These are phyloP conservation scores for Neonectria ditissima DNA, from an alignment of 2,329 filamentous ascomycete species.

Conservation along the genomic window DNA sequence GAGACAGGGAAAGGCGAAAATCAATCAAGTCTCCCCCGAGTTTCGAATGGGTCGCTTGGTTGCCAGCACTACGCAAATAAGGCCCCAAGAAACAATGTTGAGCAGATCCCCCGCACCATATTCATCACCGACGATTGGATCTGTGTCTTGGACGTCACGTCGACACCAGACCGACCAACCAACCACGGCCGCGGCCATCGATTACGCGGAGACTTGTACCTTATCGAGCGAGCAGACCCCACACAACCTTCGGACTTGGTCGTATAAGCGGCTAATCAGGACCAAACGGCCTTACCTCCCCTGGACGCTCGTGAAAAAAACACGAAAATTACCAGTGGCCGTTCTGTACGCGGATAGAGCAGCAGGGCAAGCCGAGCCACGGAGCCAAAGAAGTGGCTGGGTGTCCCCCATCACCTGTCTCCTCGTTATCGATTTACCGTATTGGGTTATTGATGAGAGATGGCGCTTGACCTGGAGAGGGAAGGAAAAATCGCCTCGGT, in stretches of 20 bases:
- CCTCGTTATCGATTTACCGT: neutral
- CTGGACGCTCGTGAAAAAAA: neutral
- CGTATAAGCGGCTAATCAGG: constrained; percentile 9
- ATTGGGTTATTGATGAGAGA: neutral
- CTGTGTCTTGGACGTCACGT: neutral
- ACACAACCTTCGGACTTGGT: constrained; percentile 14
- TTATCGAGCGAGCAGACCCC: constrained; percentile 17
- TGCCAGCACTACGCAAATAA: constrained; percentile 5
- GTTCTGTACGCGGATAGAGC: neutral
- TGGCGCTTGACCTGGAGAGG: neutral
- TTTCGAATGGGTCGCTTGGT: constrained; percentile 5
- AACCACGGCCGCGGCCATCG: neutral
- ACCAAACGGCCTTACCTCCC: neutral
- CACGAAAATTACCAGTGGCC: constrained; percentile 3
- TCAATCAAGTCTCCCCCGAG: neutral
- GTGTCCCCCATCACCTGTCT: neutral
- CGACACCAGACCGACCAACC: neutral
- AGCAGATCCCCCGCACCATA: constrained; percentile 12
- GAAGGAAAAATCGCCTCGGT: neutral
- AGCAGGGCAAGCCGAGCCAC: neutral
- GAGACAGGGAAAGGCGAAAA: neutral
- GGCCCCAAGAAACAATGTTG: neutral
- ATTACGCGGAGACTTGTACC: constrained; percentile 7
- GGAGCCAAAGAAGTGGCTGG: neutral
- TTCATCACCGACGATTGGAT: constrained; percentile 4